Base-by-base conservation (phyloP, 1,284 basidiomycete species). In the Lentinula novae-zelandiae region DNA sequence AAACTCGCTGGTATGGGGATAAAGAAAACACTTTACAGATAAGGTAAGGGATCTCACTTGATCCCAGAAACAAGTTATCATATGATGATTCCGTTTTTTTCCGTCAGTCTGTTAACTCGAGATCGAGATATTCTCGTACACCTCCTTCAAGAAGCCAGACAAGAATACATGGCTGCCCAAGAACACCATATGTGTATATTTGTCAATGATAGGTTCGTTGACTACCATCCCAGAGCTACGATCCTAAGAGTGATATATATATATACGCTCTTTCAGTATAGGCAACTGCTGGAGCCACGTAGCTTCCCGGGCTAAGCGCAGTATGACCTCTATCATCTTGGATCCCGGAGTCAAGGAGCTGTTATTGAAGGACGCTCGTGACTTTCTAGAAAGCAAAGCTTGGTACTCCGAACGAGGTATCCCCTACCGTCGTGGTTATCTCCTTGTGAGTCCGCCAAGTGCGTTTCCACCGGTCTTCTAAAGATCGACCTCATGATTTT, bases 321-420 rank as follows among this genome's bases (percentile, higher is more conserved):
- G 85, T 13, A 71, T 89, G 57, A 74, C 74, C 13, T 89, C 87
- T 1, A 86, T 90, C 64, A 79, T 90, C 51, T 75, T 90, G 8
- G 87, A 89, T 58, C 82, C 81, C 7, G 86, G 86, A 0, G 75
- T 87, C 58, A 84, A 84, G 61, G 84, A 90, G 36, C 67, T 83
- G 10, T 72, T 92, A 0, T 66, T 90, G 7, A 77, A 84, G 8
- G 89, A 92, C 65, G 86, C 86, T 6, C 76, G 74, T 27, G 87
- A 89, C 65, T 91, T 92, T 65, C 72, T 90, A 60, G 70, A 71
- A 2, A 87, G 82, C 66, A 87, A 86, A 65, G 64, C 72, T 1
- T 91, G 89, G 89, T 91, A 91, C 64, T 69, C 78, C 3, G 82
- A 82, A 12, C 81, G 89, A 60, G 89, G 84, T 34, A 89, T 90